These are phyloP conservation scores for Austroboletus niveus DNA, from an alignment of 1,284 basidiomycete species.

Conservation along the genomic window DNA sequence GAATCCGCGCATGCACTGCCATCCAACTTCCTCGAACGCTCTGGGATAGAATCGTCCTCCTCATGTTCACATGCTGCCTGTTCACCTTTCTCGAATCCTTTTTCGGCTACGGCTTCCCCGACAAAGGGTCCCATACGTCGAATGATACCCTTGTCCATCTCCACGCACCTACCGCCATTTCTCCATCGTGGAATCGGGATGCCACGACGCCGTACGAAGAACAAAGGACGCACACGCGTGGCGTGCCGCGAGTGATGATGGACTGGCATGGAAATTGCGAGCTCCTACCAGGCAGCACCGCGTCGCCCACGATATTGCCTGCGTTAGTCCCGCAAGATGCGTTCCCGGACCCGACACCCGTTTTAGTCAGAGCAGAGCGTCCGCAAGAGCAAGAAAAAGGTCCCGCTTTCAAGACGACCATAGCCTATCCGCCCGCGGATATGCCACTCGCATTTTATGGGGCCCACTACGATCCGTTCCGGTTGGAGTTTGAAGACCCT, in stretches of 20 bases:
- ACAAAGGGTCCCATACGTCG: neutral
- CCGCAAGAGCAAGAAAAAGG: neutral
- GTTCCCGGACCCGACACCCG: constrained; percentile 23
- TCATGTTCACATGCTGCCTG: constrained; percentile 25
- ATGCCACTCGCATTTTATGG: constrained; percentile 1
- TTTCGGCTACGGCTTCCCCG: constrained; percentile 20
- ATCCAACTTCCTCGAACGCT: constrained; percentile 11
- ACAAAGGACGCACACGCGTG: neutral
- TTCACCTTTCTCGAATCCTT: constrained; percentile 28
- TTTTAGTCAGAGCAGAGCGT: neutral
- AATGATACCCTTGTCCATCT: constrained; percentile 2
- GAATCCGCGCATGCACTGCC: neutral
- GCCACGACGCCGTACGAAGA: neutral
- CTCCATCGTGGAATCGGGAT: neutral
- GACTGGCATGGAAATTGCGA: constrained; percentile 26
- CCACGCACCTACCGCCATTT: neutral
- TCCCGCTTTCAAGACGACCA: neutral
- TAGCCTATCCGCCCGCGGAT: neutral
- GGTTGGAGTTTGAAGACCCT: constrained; percentile 11
- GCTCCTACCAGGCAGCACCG: constrained; percentile 7
- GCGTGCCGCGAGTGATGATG: constrained; percentile 5
- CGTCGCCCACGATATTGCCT: constrained; percentile 2
- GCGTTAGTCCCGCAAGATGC: constrained; percentile 17
- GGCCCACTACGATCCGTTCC: constrained; percentile 21
- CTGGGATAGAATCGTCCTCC: constrained; percentile 23